phyloP scores from a whole-genome alignment of 2,329 filamentous ascomycete species.

The Incumbomyces lentus region DNA sequence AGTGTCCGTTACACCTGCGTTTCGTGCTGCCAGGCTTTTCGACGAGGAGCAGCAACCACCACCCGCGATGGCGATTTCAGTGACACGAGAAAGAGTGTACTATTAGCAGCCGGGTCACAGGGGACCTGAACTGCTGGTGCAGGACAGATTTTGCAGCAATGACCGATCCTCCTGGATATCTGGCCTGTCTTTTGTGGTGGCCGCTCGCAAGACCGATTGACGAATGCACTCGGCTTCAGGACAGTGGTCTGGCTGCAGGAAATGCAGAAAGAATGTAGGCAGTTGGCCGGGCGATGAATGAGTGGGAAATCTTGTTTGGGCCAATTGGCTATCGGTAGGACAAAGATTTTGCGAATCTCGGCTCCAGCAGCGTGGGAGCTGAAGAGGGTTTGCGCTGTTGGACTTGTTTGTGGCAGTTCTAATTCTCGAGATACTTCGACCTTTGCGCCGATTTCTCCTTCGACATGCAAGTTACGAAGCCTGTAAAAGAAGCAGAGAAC shows the following conservation, averaged over 20 bases:
- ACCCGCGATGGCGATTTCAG: not conserved
- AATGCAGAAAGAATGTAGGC: conserved; percentile 5
- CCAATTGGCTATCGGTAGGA: not conserved
- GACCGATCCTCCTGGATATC: too few species aligned
- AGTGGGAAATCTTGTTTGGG: not conserved
- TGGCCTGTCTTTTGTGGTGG: too few species aligned
- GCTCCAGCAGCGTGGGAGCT: conserved; percentile 2
- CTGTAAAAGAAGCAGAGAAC: too few species aligned
- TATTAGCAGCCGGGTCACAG: too few species aligned
- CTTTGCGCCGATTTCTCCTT: too few species aligned
- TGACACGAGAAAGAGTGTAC: too few species aligned
- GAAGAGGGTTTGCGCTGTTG: not conserved
- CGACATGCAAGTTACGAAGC: too few species aligned
- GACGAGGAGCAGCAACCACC: not conserved
- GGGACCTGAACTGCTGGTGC: too few species aligned
- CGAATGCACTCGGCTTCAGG: too few species aligned
- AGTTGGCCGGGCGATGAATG: conserved; percentile 4
- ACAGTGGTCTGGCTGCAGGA: not conserved
- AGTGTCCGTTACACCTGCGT: conserved; percentile 1
- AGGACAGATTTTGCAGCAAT: too few species aligned
- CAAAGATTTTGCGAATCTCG: not conserved
- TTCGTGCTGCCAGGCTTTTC: not conserved
- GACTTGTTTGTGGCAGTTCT: not conserved
- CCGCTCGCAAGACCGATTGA: too few species aligned
- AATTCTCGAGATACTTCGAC: too few species aligned